Percentiles rank a stretch among this genome's conserved stretches.
Evolutionary conservation across 345 rosid genomes (phyloP).

Genomic region (Salix koriyanagi): DNA sequence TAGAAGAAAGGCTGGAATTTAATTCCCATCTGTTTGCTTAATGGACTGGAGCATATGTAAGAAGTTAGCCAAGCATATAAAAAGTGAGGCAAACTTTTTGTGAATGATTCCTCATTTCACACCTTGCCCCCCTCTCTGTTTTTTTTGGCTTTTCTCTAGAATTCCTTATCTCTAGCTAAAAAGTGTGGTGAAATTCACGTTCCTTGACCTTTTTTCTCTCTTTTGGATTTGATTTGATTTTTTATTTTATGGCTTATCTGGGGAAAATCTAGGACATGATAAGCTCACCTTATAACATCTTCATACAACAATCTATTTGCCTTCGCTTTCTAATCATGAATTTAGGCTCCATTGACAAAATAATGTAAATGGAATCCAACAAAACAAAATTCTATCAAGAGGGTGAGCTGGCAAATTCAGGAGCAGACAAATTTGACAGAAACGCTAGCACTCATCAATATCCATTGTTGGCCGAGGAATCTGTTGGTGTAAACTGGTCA

Average conservation of each 20-base stretch:
- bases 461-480: slow-evolving; percentile 20
- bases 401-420: slow-evolving; percentile 6
- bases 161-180: neutral
- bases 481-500: slow-evolving; percentile 17
- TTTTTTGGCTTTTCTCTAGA: slow-evolving; percentile 19
- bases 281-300: neutral
- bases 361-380: slow-evolving; percentile 1
- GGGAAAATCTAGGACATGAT: neutral
- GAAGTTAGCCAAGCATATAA: slow-evolving; percentile 27
- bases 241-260: neutral
- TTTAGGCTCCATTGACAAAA: neutral
- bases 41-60: slow-evolving; percentile 21
- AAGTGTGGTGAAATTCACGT: slow-evolving; percentile 4
- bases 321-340: neutral
- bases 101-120: slow-evolving; percentile 10
- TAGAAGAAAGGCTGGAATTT: slow-evolving; percentile 25
- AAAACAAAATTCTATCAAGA: neutral
- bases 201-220: neutral
- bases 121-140: neutral
- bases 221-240: neutral
- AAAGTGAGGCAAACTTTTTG: slow-evolving; percentile 18
- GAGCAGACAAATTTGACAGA: slow-evolving; percentile 9
- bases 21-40: slow-evolving; percentile 6
- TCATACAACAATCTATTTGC: neutral
- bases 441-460: neutral